Evolutionary conservation across 306 rosid species (phyloP).

Genomic region (Astragalus glycyphyllos): DNA sequence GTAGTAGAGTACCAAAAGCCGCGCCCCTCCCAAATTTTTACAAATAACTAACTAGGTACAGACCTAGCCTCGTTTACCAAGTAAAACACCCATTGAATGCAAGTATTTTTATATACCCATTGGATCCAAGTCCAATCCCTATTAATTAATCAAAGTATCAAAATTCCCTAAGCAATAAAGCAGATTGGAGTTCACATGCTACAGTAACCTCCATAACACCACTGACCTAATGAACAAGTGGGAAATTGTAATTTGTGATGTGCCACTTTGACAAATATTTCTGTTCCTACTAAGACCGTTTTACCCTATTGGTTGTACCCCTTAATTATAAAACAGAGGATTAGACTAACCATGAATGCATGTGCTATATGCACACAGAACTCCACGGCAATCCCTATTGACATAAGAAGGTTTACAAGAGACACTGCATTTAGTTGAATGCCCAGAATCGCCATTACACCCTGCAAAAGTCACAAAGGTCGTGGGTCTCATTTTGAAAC

Average conservation of each 20-base stretch:
- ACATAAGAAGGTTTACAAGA: conserved; percentile 92
- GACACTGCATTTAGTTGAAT: conserved; percentile 96
- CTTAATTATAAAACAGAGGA: conserved; percentile 30
- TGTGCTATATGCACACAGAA: conserved; percentile 93
- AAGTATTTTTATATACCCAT: neutral
- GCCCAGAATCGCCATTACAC: conserved; percentile 91
- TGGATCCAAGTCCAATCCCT: neutral
- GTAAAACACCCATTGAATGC: neutral
- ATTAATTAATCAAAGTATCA: conserved; percentile 27
- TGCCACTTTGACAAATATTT: conserved; percentile 24
- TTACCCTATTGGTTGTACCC: conserved; percentile 15
- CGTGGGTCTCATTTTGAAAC: conserved; percentile 32
- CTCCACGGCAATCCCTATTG: conserved; percentile 95
- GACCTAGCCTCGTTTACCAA: neutral
- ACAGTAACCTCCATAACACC: conserved; percentile 13
- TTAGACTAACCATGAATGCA: conserved; percentile 85
- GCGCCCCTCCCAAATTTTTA: neutral
- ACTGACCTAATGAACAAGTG: neutral
- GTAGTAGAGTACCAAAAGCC: conserved; percentile 5
- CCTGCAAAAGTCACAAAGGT: conserved; percentile 64
- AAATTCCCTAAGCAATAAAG: conserved; percentile 15
- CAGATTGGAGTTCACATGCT: conserved; percentile 28
- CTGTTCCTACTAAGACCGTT: conserved; percentile 23
- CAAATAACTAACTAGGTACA: conserved; percentile 3
- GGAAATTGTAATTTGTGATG: conserved; percentile 2